Percentiles rank a stretch among this genome's conserved stretches.
Evolutionary conservation across 2,329 filamentous ascomycete species (phyloP).

Genomic region (Fusarium anguioides): DNA sequence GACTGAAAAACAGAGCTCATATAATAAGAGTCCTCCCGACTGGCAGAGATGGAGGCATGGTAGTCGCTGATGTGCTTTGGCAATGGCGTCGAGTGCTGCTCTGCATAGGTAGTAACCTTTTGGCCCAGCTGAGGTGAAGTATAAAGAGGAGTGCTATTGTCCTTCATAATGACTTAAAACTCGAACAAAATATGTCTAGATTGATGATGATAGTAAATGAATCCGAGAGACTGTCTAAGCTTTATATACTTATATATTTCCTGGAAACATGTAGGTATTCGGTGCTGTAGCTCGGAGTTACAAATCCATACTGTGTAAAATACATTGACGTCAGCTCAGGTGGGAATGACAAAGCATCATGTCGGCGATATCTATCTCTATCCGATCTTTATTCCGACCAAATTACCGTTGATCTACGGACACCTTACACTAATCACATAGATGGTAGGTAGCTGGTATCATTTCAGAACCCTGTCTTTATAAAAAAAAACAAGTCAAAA

Average conservation of each 20-base stretch:
- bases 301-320: neutral
- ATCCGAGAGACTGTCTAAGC: neutral
- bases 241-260: conserved; percentile 4
- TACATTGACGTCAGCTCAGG: conserved; percentile 10
- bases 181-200: neutral
- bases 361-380: conserved; percentile 8
- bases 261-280: neutral
- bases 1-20: conserved; percentile 58
- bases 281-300: conserved; percentile 32
- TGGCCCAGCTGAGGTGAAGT: conserved; percentile 54
- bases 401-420: conserved; percentile 1
- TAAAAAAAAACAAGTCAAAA: neutral
- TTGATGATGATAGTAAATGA: neutral
- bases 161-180: conserved; percentile 53
- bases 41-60: conserved; percentile 49
- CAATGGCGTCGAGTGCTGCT: conserved; percentile 55
- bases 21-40: conserved; percentile 48
- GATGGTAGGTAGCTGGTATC: neutral
- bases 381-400: conserved; percentile 31
- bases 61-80: conserved; percentile 57
- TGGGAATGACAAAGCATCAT: conserved; percentile 1
- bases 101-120: conserved; percentile 57
- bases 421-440: conserved; percentile 1
- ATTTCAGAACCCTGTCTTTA: neutral
- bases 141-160: conserved; percentile 54